These are phyloP conservation scores for Pugionium cornutum DNA, from an alignment of 345 rosid species.

Conservation along the genomic window DNA sequence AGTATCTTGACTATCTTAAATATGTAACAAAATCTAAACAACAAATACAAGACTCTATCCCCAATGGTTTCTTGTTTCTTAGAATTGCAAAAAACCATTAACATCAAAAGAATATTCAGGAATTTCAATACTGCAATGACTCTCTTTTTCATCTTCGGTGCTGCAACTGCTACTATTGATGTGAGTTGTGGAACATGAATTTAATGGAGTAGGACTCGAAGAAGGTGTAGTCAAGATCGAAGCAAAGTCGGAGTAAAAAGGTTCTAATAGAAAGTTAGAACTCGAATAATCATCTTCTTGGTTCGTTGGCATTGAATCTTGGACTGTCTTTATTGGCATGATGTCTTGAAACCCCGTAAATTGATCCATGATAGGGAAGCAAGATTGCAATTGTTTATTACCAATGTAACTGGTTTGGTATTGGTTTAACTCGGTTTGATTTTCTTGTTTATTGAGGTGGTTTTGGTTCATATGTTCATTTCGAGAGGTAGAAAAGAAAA, in stretches of 20 bases:
- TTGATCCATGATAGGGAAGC: constrained; percentile 36
- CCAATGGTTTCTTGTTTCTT: constrained; percentile 31
- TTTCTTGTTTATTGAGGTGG: constrained; percentile 25
- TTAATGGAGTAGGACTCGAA: constrained; percentile 55
- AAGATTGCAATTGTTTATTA: constrained; percentile 43
- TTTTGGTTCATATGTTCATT: constrained; percentile 16
- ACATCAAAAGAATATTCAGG: constrained; percentile 45
- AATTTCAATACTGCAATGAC: constrained; percentile 49
- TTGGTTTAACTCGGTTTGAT: constrained; percentile 35
- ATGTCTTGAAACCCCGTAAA: constrained; percentile 18
- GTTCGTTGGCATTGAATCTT: constrained; percentile 25
- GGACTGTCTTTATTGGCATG: constrained; percentile 18
- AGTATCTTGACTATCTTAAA: constrained; percentile 12
- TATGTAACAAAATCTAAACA: constrained; percentile 21
- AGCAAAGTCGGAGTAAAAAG: constrained; percentile 38
- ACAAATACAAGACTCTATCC: constrained; percentile 13
- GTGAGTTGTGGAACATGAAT: constrained; percentile 48
- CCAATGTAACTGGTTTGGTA: constrained; percentile 40
- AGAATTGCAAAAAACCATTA: constrained; percentile 46
- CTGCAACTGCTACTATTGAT: constrained; percentile 48
- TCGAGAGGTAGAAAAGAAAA: constrained; percentile 28
- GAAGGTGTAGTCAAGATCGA: constrained; percentile 55
- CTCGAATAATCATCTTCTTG: constrained; percentile 33
- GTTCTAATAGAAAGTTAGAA: constrained; percentile 36
- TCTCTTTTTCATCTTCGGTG: constrained; percentile 66